These are phyloP conservation scores for Teunomyces lycoperdinae DNA, from an alignment of 805 yeast genomes.

Conservation along the genomic window DNA sequence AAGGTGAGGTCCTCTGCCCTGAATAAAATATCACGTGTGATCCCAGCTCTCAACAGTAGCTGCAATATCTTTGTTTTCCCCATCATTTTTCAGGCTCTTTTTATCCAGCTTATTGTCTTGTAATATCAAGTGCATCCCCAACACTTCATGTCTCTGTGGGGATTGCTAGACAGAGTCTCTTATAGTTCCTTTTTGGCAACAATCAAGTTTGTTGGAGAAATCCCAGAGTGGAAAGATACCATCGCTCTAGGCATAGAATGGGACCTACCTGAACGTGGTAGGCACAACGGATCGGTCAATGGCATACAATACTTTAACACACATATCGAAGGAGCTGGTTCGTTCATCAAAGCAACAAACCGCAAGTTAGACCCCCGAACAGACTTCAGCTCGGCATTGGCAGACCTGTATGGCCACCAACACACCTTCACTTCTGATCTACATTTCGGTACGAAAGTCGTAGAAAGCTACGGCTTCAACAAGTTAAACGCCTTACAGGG, in stretches of 20 bases:
- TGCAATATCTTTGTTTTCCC: too few species aligned
- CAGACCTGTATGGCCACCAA: slow-evolving; percentile 41
- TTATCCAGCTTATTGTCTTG: background rate
- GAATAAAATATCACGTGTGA: background rate
- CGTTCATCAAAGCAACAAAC: slow-evolving; percentile 55
- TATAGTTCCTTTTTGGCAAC: slow-evolving; percentile 49
- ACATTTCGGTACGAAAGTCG: slow-evolving; percentile 53
- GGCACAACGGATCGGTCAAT: slow-evolving; percentile 60
- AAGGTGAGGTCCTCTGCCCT: too few species aligned
- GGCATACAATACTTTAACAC: slow-evolving; percentile 55
- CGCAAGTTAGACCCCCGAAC: slow-evolving; percentile 25
- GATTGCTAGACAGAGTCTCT: slow-evolving; percentile 3
- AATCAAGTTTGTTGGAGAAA: slow-evolving; percentile 55
- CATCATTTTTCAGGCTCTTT: too few species aligned
- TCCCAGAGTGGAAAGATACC: slow-evolving; percentile 39
- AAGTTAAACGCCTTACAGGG: slow-evolving; percentile 48
- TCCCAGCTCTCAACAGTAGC: background rate
- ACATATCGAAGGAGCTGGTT: slow-evolving; percentile 47
- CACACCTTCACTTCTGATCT: slow-evolving; percentile 24
- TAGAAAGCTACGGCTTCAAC: slow-evolving; percentile 66
- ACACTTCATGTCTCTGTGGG: background rate
- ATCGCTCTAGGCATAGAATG: slow-evolving; percentile 79
- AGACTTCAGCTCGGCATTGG: slow-evolving; percentile 49
- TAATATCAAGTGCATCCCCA: background rate
- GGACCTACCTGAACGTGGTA: slow-evolving; percentile 72